Conservation (phyloP, 1,284 basidiomycete genomes). For the Apiotrichum montevideense region DNA sequence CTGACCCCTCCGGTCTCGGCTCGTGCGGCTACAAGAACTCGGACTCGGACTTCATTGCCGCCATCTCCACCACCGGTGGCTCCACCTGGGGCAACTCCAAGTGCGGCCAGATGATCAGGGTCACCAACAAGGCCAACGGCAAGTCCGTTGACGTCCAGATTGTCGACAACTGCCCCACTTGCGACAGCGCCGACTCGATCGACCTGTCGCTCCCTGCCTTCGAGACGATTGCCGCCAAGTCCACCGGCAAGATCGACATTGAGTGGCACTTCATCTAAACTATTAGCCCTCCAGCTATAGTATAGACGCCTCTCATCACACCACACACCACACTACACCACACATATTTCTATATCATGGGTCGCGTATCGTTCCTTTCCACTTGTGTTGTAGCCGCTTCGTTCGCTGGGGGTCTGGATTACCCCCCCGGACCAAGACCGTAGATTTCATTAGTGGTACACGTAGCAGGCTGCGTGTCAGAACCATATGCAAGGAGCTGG, state of each 20-base stretch:
- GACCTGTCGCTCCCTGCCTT: conserved; percentile 78
- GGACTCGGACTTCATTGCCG: conserved; percentile 65
- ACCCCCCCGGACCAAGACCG: background rate
- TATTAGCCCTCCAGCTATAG: background rate
- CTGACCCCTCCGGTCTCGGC: conserved; percentile 57
- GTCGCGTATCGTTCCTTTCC: background rate
- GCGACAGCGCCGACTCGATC: conserved; percentile 56
- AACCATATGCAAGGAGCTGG: background rate
- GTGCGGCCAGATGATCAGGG: conserved; percentile 28
- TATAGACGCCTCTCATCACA: too few relatives aligned
- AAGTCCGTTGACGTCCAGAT: conserved; percentile 16
- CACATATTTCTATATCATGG: background rate
- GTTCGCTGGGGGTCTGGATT: too few relatives aligned
- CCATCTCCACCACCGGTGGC: conserved; percentile 42
- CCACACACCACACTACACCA: too few relatives aligned
- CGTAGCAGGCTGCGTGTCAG: background rate
- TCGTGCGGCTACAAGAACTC: conserved; percentile 54
- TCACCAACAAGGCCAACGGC: background rate
- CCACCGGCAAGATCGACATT: conserved; percentile 39
- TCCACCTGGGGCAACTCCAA: conserved; percentile 18
- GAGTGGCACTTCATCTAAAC: conserved; percentile 46
- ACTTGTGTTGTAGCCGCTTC: conserved; percentile 2
- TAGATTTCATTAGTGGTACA: background rate
- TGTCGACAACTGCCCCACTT: conserved; percentile 64
- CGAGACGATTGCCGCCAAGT: conserved; percentile 52